Base-by-base conservation (phyloP, 2,329 filamentous ascomycete genomes). In the Pseudopyricularia javanii region DNA sequence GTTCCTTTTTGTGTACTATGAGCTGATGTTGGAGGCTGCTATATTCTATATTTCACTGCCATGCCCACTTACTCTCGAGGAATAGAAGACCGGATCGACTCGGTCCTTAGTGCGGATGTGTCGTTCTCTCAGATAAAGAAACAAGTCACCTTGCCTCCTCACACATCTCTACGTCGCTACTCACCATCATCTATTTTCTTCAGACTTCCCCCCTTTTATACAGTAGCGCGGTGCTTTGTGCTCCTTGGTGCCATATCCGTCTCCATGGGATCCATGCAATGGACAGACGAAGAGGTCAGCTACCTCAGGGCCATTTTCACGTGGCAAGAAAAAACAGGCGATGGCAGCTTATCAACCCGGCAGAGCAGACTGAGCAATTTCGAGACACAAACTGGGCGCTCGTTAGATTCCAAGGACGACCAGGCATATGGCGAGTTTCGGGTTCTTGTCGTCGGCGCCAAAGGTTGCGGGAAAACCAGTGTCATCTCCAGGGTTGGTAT, bases 391-490 rank as follows among this genome's bases (percentile, higher is more conserved):
- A 47, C 50, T 11, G 45, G 40, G 20, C 40, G 9, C 20, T 5
- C 40, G 11, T 3, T 12, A 45, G 22, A 45, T 15, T 20, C 14
- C 22, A 45, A 53, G 35, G 49, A 51, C 26, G 54, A 37, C 26
- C 61, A 59, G 20, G 52, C 57, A 5, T 62, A 57, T 1, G 68
- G 64, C 9, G 67, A 70, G 49, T 66, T 73, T 54, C 63, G 66
- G 45, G 57, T 72, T 22, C 61, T 73, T 26, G 60, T 72, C 12
- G 59, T 71, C 15, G 70, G 70, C 5, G 63, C 62, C 2, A 64
- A 66, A 32, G 66, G 67, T 0, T 65, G 64, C 45, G 70, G 70
- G n/a, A 73, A 73, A 58, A 71, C 69, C 8, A 63, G 68, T 4
- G 60, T 72, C 7, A 54, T 72, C 12, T 67, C 66, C 5, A 64